A percentile compares a stretch with the other conserved stretches of the same genome.
Conservation (phyloP, 345 rosid genomes). For the Adansonia digitata region DNA sequence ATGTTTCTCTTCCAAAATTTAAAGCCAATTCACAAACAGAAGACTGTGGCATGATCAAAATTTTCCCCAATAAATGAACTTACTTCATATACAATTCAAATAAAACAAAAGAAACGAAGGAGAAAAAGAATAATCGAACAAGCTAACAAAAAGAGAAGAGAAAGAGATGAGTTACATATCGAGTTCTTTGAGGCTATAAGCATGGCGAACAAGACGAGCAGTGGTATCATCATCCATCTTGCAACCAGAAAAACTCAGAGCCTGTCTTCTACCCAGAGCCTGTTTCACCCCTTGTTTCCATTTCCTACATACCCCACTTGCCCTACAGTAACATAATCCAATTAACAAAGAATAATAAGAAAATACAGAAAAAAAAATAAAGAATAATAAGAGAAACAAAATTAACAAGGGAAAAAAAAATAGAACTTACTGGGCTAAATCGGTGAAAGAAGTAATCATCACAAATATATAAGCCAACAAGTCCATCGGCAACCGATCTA, state of each 20-base stretch:
- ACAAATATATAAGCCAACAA: constrained; percentile 65
- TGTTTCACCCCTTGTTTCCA: constrained; percentile 87
- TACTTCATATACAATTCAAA: not conserved
- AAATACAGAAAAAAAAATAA: not conserved
- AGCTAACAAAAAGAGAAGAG: not conserved
- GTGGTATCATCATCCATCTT: constrained; percentile 84
- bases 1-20: not conserved
- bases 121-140: not conserved
- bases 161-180: constrained; percentile 54
- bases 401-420: not conserved
- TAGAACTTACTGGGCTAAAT: constrained; percentile 66
- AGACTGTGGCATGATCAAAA: not conserved
- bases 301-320: constrained; percentile 74
- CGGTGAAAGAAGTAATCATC: constrained; percentile 64
- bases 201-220: constrained; percentile 60
- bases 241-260: constrained; percentile 71
- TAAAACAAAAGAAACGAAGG: not conserved
- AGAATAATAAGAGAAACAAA: not conserved
- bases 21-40: too few relatives aligned
- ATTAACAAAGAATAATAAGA: not conserved
- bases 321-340: constrained; percentile 38
- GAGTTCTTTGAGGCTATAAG: constrained; percentile 78
- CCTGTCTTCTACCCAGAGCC: constrained; percentile 58
- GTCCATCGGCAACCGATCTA: constrained; percentile 75
- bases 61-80: not conserved